Evolutionary conservation across 2,329 filamentous ascomycete genomes (phyloP).

Genomic region (Sporothrix pseudoabietina): DNA sequence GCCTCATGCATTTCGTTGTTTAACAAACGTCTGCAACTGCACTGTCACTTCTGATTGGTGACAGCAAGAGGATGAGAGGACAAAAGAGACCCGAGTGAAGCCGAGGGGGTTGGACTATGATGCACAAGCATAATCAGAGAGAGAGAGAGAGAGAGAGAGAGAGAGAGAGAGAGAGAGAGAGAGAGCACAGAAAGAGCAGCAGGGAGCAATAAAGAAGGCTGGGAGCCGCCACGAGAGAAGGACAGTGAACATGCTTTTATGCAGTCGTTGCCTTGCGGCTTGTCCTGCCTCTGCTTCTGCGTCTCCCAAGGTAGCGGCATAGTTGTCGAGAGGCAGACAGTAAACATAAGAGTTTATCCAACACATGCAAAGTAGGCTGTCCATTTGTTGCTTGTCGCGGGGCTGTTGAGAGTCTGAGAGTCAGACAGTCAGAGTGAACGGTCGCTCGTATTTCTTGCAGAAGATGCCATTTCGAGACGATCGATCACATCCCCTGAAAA

Average conservation of each 20-base stretch:
- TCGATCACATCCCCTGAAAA: not conserved
- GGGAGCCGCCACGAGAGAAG: not conserved
- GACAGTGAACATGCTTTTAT: not conserved
- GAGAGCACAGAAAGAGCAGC: not conserved
- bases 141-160: not conserved
- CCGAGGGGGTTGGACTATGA: not conserved
- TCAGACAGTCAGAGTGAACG: not conserved
- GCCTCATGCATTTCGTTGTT: not conserved
- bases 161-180: too few species aligned
- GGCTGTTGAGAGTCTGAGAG: too few species aligned
- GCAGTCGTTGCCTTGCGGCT: too few species aligned
- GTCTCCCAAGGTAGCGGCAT: too few species aligned
- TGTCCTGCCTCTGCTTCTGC: too few species aligned
- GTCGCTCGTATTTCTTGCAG: slow-evolving; percentile 1
- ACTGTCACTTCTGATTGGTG: not conserved
- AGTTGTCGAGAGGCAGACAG: not conserved
- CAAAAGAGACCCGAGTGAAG: slow-evolving; percentile 9
- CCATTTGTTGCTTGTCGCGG: not conserved
- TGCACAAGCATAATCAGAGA: not conserved
- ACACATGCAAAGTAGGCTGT: not conserved
- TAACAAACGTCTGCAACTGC: not conserved
- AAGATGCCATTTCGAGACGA: not conserved
- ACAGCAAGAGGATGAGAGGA: not conserved
- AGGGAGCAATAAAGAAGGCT: not conserved
- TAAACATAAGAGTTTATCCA: too few species aligned